phyloP scores from a whole-genome alignment of 176 grass and related monocot genomes.

The Carex littledalei region DNA sequence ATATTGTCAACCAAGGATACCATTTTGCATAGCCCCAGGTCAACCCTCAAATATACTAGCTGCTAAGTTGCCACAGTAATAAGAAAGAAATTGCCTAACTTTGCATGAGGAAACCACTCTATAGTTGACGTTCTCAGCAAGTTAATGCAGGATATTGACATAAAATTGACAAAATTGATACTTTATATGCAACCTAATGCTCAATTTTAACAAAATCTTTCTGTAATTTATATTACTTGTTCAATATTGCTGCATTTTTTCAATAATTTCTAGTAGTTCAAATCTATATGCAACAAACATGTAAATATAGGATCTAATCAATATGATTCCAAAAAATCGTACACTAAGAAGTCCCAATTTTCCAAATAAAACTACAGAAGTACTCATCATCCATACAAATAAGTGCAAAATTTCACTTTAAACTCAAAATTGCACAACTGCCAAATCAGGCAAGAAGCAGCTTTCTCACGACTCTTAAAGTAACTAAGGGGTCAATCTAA shows the following conservation, averaged over 20 bases:
- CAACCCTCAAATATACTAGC: not conserved
- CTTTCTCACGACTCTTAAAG: not conserved
- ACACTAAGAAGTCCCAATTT: not conserved
- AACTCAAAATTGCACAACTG: not conserved
- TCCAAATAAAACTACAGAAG: not conserved
- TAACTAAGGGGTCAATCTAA: not conserved
- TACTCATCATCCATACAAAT: not conserved
- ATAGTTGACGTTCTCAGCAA: not conserved
- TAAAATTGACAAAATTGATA: not conserved
- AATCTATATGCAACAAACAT: not conserved
- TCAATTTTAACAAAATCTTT: not conserved
- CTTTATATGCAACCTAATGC: not conserved
- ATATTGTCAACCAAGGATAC: not conserved
- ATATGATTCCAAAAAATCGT: not conserved
- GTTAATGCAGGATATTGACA: not conserved
- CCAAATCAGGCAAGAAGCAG: not conserved
- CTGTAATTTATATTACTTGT: not conserved
- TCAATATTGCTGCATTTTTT: not conserved
- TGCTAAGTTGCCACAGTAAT: not conserved
- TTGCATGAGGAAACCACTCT: not conserved
- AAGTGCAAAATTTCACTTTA: not conserved
- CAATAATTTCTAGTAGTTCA: not conserved
- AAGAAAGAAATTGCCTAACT: not conserved
- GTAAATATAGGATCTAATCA: not conserved
- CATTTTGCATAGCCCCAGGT: not conserved